Percentiles rank a stretch among this genome's conserved stretches.
These are phyloP conservation scores for Eutrema salsugineum DNA, from an alignment of 441 rosid species.

Conservation along the genomic window DNA sequence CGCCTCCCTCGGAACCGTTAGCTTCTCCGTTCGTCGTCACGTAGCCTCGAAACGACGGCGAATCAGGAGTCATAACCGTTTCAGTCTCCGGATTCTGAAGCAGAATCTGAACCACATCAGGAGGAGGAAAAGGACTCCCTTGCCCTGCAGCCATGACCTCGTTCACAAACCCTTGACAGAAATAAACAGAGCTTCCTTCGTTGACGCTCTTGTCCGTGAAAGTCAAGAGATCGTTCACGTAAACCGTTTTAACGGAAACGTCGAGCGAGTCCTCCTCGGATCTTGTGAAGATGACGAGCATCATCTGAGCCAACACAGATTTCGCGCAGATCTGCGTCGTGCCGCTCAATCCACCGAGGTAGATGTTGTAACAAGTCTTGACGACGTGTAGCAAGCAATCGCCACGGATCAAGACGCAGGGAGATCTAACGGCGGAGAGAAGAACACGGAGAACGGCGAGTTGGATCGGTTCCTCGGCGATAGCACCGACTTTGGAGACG, in stretches of 20 bases:
- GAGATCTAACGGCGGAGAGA: constrained; percentile 75
- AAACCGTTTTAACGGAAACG: constrained; percentile 48
- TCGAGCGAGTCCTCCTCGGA: constrained; percentile 71
- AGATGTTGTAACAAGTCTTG: constrained; percentile 84
- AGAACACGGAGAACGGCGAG: constrained; percentile 70
- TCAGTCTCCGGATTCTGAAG: constrained; percentile 40
- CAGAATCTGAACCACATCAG: constrained; percentile 39
- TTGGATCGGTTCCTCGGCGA: constrained; percentile 76
- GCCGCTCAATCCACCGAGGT: constrained; percentile 74
- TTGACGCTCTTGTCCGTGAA: constrained; percentile 76
- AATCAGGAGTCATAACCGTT: constrained; percentile 26
- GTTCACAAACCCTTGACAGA: constrained; percentile 68
- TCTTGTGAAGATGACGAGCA: constrained; percentile 68
- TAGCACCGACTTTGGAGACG: constrained; percentile 57
- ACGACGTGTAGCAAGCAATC: constrained; percentile 77
- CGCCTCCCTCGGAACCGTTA: constrained; percentile 22
- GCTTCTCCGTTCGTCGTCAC: constrained; percentile 35
- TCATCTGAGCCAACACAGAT: constrained; percentile 83
- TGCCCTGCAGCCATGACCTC: constrained; percentile 73
- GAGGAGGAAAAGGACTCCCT: constrained; percentile 42
- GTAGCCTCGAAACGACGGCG: constrained; percentile 32
- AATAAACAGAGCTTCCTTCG: constrained; percentile 76
- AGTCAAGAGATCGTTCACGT: constrained; percentile 64
- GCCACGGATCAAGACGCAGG: constrained; percentile 70
- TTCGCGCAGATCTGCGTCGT: constrained; percentile 97